Evolutionary conservation across 2,329 filamentous ascomycete genomes (phyloP).

Genomic region (Colletotrichum aenigma): DNA sequence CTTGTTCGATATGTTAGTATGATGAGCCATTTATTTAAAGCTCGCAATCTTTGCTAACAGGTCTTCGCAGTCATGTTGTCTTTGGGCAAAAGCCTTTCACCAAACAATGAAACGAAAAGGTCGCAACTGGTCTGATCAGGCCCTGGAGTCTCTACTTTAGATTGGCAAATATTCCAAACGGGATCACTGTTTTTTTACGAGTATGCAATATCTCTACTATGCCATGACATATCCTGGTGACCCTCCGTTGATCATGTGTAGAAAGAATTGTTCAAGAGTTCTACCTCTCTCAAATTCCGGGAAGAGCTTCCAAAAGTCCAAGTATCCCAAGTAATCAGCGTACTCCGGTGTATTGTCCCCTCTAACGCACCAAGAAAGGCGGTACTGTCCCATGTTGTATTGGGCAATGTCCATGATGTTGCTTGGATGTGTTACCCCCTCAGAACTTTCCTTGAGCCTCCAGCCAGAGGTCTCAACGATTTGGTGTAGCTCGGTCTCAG

Average conservation of each 20-base stretch:
- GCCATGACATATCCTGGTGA: background rate
- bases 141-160: background rate
- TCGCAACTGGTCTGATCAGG: background rate
- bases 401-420: background rate
- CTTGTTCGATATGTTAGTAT: slow-evolving; percentile 25
- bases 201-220: background rate
- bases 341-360: background rate
- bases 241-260: background rate
- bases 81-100: background rate
- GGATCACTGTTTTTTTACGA: background rate
- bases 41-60: background rate
- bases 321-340: background rate
- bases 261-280: background rate
- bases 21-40: background rate
- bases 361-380: background rate
- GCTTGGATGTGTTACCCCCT: background rate
- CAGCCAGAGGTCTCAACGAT: background rate
- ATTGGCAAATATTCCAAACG: background rate
- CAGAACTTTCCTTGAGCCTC: background rate
- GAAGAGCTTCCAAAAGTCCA: background rate
- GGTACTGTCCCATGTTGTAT: background rate
- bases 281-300: background rate
- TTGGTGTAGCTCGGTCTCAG: background rate
- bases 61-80: background rate
- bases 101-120: background rate